A percentile compares a stretch with the other conserved stretches of the same genome.
Evolutionary conservation across 116 monocot species (phyloP).

Genomic region (Dioscorea cayenensis): DNA sequence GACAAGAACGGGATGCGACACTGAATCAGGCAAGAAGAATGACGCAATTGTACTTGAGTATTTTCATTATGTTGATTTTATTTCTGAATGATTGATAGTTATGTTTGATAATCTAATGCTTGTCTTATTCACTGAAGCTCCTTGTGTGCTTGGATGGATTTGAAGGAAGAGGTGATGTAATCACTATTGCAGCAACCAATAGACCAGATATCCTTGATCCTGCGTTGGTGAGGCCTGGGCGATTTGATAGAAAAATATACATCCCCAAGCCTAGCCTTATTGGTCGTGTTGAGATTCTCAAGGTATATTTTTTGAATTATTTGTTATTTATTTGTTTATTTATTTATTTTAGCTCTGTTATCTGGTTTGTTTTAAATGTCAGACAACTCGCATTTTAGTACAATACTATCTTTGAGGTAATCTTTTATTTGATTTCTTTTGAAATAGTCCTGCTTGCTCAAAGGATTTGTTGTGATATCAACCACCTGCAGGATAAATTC

Average conservation of each 20-base stretch:
- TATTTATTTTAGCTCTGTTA: not conserved
- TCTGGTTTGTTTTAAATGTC: not conserved
- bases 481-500: too few species aligned
- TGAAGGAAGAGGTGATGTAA: conserved; percentile 89
- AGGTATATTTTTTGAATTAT: conserved; percentile 28
- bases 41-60: not conserved
- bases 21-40: conserved; percentile 62
- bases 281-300: conserved; percentile 81
- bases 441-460: too few species aligned
- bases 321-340: too few species aligned
- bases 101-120: conserved; percentile 16
- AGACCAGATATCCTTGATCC: conserved; percentile 97
- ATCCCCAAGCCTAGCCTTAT: conserved; percentile 82
- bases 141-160: conserved; percentile 90
- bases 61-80: not conserved
- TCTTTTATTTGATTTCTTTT: too few species aligned
- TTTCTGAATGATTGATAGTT: not conserved
- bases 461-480: too few species aligned
- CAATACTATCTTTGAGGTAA: too few species aligned
- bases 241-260: conserved; percentile 87
- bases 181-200: conserved; percentile 91
- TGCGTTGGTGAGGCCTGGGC: conserved; percentile 86
- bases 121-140: conserved; percentile 49
- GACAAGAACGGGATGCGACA: conserved; percentile 91
- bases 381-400: too few species aligned